These are phyloP conservation scores for Capsicum pubescens DNA, from an alignment of 257 asterid genomes.

Conservation along the genomic window DNA sequence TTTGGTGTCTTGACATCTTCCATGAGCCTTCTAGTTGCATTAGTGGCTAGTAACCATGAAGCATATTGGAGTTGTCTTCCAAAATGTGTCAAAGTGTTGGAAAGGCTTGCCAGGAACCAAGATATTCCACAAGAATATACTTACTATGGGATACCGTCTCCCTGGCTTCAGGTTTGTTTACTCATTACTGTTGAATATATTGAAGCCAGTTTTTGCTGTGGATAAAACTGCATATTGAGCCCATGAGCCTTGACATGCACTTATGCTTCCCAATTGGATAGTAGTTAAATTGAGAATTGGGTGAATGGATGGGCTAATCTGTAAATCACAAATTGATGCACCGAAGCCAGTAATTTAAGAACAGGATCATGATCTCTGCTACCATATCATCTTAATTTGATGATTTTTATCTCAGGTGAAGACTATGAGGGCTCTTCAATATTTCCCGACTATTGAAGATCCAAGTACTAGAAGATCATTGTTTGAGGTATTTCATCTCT, in stretches of 20 bases:
- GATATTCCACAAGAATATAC: constrained; percentile 99
- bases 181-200: constrained; percentile 25
- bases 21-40: constrained; percentile 94
- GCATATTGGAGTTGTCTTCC: constrained; percentile 98
- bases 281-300: constrained; percentile 2
- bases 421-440: constrained; percentile 99
- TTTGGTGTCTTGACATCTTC: constrained; percentile 97
- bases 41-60: constrained; percentile 95
- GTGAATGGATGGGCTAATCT: background rate
- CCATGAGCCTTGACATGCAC: background rate
- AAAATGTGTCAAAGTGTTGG: constrained; percentile 87
- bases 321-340: constrained; percentile 13
- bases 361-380: background rate
- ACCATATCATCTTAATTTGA: constrained; percentile 6
- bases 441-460: constrained; percentile 96
- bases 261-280: background rate
- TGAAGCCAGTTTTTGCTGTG: background rate
- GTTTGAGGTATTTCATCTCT: constrained; percentile 75
- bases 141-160: constrained; percentile 98
- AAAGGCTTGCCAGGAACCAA: constrained; percentile 94
- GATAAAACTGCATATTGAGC: constrained; percentile 3
- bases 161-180: constrained; percentile 96
- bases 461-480: constrained; percentile 95
- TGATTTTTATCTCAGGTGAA: constrained; percentile 63
- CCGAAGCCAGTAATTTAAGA: background rate